These are phyloP conservation scores for Mortierella sp. DNA, from an alignment of 371 early-diverging fungal genomes.

Conservation along the genomic window DNA sequence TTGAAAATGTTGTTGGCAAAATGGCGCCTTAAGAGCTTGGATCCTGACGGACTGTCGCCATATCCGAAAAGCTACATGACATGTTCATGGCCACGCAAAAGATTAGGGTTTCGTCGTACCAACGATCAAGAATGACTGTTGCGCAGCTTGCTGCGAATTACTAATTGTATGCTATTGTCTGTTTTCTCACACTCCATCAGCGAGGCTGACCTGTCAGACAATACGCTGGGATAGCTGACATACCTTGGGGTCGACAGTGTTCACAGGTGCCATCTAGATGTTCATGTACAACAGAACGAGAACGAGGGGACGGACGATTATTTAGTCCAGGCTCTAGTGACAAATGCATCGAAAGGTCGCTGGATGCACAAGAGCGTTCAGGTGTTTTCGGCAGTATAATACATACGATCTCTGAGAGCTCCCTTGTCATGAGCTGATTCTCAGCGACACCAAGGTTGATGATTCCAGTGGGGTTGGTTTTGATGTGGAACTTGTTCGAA, in stretches of 20 bases:
- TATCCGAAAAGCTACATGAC: constrained; percentile 57
- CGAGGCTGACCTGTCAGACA: too few species aligned
- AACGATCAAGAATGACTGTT: too few species aligned
- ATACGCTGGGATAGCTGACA: neutral
- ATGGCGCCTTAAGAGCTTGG: constrained; percentile 57
- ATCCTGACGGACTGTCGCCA: constrained; percentile 62
- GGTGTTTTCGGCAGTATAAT: neutral
- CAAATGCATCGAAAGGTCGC: neutral
- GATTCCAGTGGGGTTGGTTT: constrained; percentile 66
- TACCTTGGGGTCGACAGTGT: constrained; percentile 29
- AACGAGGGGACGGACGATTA: neutral
- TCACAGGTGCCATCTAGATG: constrained; percentile 25
- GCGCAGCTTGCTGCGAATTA: too few species aligned
- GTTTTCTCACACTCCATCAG: too few species aligned
- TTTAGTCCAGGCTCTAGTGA: too few species aligned
- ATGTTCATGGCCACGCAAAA: neutral
- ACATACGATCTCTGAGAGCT: constrained; percentile 62
- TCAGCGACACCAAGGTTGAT: constrained; percentile 81
- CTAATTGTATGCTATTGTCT: too few species aligned
- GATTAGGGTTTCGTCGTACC: neutral
- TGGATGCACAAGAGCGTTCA: neutral
- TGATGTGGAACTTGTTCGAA: constrained; percentile 60
- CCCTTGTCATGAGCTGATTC: constrained; percentile 66
- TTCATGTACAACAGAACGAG: neutral
- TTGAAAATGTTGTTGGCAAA: constrained; percentile 68